Evolutionary conservation across 345 rosid genomes (phyloP).

Genomic region (Hibiscus mutabilis): DNA sequence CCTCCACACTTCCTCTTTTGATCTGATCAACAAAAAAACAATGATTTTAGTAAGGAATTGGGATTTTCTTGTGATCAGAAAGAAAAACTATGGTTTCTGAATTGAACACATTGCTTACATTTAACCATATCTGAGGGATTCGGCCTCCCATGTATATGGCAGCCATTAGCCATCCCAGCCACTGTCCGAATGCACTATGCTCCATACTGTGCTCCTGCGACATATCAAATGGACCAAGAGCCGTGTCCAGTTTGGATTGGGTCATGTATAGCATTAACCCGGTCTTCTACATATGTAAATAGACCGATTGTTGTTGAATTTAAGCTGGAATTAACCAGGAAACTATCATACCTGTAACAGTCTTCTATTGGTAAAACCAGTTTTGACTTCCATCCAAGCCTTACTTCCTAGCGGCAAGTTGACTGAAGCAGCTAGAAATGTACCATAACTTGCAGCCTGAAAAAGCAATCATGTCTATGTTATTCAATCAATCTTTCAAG

Average conservation of each 20-base stretch:
- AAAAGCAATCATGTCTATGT: neutral
- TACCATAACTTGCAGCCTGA: slow-evolving; percentile 64
- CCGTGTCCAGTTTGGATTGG: too few species aligned
- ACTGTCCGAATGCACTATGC: slow-evolving; percentile 67
- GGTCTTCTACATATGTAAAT: neutral
- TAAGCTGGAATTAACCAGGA: neutral
- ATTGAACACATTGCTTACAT: slow-evolving; percentile 32
- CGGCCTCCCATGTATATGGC: slow-evolving; percentile 99
- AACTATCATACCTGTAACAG: slow-evolving; percentile 35
- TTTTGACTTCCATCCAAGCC: slow-evolving; percentile 30
- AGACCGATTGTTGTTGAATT: neutral
- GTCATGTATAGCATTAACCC: too few species aligned
- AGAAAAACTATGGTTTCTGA: neutral
- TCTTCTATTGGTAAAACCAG: slow-evolving; percentile 32
- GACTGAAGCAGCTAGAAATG: slow-evolving; percentile 66
- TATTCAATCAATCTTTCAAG: neutral
- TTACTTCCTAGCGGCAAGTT: slow-evolving; percentile 51
- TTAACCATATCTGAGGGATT: slow-evolving; percentile 86
- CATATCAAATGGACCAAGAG: neutral
- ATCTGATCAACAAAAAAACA: slow-evolving; percentile 36
- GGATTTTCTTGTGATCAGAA: neutral
- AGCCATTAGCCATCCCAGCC: slow-evolving; percentile 99
- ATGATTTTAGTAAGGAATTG: slow-evolving; percentile 9
- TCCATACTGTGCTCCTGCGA: slow-evolving; percentile 48
- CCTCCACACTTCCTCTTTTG: slow-evolving; percentile 95